phyloP scores from a whole-genome alignment of 306 rosid genomes.

The Malus sylvestris region DNA sequence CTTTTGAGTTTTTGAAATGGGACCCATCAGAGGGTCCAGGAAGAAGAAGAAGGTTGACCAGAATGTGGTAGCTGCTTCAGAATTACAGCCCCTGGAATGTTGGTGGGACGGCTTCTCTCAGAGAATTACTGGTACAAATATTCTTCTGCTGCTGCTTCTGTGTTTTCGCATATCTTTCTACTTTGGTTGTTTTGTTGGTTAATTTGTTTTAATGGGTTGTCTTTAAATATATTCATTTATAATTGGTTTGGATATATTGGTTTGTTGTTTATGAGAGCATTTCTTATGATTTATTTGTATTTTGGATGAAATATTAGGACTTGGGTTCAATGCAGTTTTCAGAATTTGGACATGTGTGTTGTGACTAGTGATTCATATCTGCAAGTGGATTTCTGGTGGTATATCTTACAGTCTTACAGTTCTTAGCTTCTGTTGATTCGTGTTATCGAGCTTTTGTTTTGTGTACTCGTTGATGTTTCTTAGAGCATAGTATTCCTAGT shows the following conservation, averaged over 20 bases:
- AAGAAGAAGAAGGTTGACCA: slow-evolving; percentile 67
- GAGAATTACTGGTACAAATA: slow-evolving; percentile 57
- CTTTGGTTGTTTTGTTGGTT: not conserved
- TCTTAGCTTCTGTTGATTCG: slow-evolving; percentile 1
- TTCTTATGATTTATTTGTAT: slow-evolving; percentile 15
- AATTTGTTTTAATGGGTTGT: slow-evolving; percentile 2
- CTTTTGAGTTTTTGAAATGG: slow-evolving; percentile 44
- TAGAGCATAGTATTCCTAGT: not conserved
- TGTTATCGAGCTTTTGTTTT: not conserved
- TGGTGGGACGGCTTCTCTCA: slow-evolving; percentile 81
- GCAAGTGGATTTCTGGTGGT: slow-evolving; percentile 3
- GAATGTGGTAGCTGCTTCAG: slow-evolving; percentile 46
- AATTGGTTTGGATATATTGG: slow-evolving; percentile 6
- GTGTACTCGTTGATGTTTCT: not conserved
- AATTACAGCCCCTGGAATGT: slow-evolving; percentile 45
- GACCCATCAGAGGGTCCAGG: slow-evolving; percentile 79
- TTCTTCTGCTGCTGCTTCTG: not conserved
- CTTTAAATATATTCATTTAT: slow-evolving; percentile 20
- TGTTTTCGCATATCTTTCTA: slow-evolving; percentile 6
- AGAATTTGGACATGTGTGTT: not conserved
- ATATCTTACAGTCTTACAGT: not conserved
- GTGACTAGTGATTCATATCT: not conserved
- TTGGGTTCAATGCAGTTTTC: slow-evolving; percentile 27
- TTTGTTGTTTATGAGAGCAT: slow-evolving; percentile 19
- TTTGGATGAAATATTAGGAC: slow-evolving; percentile 18